phyloP scores from a whole-genome alignment of 805 yeast species.

The Cyberlindnera veronae region DNA sequence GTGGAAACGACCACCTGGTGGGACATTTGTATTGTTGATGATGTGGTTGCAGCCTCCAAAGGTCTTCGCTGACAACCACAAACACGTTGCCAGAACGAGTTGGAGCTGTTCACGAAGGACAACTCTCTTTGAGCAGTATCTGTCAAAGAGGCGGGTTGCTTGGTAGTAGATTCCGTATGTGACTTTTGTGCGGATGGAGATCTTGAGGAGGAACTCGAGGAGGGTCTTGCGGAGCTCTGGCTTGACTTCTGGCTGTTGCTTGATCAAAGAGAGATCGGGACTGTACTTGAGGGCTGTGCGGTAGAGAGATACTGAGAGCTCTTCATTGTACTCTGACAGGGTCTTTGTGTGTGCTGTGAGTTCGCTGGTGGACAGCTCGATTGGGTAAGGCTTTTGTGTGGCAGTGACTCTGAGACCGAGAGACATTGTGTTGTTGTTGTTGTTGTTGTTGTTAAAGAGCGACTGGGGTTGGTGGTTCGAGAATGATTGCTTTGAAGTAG shows the following conservation, averaged over 20 bases:
- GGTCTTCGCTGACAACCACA: conserved; percentile 91
- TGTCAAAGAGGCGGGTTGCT: conserved; percentile 75
- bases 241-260: conserved; percentile 83
- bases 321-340: conserved; percentile 50
- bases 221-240: conserved; percentile 70
- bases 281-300: conserved; percentile 36
- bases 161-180: conserved; percentile 65
- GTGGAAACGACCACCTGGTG: conserved; percentile 55
- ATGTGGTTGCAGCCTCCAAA: conserved; percentile 72
- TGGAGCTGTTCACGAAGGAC: conserved; percentile 86
- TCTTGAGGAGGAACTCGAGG: conserved; percentile 77
- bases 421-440: conserved; percentile 11
- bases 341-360: conserved; percentile 41
- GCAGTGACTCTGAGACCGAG: conserved; percentile 38
- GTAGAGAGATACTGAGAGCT: conserved; percentile 39
- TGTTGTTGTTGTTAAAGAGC: not conserved
- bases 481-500: no score
- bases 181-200: conserved; percentile 59
- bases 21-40: conserved; percentile 44
- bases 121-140: conserved; percentile 85
- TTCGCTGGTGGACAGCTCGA: conserved; percentile 47
- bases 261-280: conserved; percentile 64
- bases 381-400: conserved; percentile 49
- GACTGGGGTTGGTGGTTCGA: not conserved
- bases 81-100: conserved; percentile 83